Percentiles rank a stretch among this genome's conserved stretches.
phyloP scores from a whole-genome alignment of 306 rosid genomes.

The Quillaja saponaria region DNA sequence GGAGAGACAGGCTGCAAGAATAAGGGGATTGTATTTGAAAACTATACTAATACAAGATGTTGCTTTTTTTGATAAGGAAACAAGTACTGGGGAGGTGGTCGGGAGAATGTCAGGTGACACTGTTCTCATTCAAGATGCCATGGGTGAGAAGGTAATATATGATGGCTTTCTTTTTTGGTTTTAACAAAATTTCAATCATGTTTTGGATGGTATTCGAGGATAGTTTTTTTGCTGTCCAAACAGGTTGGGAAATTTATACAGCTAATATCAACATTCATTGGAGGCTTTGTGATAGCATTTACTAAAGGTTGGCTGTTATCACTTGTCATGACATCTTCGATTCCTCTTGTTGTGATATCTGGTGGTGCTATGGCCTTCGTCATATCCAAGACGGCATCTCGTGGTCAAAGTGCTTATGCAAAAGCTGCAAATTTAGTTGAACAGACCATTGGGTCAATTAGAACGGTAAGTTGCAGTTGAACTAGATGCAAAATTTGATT shows the following conservation, averaged over 20 bases:
- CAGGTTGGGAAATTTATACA: constrained; percentile 55
- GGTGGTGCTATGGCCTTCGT: constrained; percentile 42
- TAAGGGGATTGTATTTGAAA: constrained; percentile 51
- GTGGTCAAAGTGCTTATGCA: constrained; percentile 46
- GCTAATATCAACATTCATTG: constrained; percentile 41
- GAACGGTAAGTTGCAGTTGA: constrained; percentile 38
- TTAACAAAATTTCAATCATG: too few species aligned
- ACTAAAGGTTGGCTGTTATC: constrained; percentile 56
- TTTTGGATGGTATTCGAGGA: neutral
- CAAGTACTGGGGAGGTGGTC: constrained; percentile 58
- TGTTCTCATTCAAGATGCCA: constrained; percentile 59
- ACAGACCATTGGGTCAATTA: constrained; percentile 55
- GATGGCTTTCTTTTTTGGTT: too few species aligned
- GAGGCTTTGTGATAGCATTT: constrained; percentile 50
- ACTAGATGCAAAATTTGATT: neutral
- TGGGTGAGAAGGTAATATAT: constrained; percentile 50
- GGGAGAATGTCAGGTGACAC: constrained; percentile 65
- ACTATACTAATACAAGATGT: constrained; percentile 54
- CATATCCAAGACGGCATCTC: constrained; percentile 43
- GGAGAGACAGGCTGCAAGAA: constrained; percentile 58
- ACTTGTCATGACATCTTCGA: constrained; percentile 47
- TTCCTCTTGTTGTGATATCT: constrained; percentile 48
- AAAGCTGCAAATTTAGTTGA: constrained; percentile 53
- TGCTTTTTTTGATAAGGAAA: constrained; percentile 51
- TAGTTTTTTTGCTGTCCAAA: neutral